Evolutionary conservation across 257 asterid genomes (phyloP).

Genomic region (Cordia subcordata): DNA sequence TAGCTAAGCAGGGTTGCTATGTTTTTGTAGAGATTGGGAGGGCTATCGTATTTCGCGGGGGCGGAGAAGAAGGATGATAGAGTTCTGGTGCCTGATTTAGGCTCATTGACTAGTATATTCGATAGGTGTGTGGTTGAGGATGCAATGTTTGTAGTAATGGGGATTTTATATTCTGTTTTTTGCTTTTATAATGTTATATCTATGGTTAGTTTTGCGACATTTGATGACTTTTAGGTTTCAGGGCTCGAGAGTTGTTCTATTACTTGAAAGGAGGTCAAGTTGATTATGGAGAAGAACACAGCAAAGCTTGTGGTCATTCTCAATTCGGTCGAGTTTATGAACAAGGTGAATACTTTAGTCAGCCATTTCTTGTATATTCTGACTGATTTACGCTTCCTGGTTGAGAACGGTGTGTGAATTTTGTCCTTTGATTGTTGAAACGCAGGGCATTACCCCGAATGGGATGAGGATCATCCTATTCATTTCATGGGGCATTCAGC

Average conservation of each 20-base stretch:
- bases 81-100: conserved; percentile 94
- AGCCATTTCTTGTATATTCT: not conserved
- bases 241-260: conserved; percentile 96
- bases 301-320: conserved; percentile 84
- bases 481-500: conserved; percentile 99
- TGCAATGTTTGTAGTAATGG: conserved; percentile 1
- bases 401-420: not conserved
- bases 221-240: conserved; percentile 33
- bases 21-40: conserved; percentile 74
- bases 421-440: conserved; percentile 12
- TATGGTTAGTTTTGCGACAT: conserved; percentile 8
- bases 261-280: conserved; percentile 94
- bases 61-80: conserved; percentile 98
- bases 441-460: conserved; percentile 86
- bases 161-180: not conserved
- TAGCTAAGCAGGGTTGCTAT: conserved; percentile 5
- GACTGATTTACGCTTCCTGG: not conserved
- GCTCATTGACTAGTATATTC: conserved; percentile 75
- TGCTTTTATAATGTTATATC: conserved; percentile 3
- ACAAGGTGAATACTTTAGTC: conserved; percentile 39
- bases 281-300: conserved; percentile 95
- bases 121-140: conserved; percentile 53
- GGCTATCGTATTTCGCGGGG: conserved; percentile 89
- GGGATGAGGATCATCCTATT: conserved; percentile 95
- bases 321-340: conserved; percentile 73